Base-by-base conservation (phyloP, 1,284 basidiomycete species). In the Austroboletus rostrupii region DNA sequence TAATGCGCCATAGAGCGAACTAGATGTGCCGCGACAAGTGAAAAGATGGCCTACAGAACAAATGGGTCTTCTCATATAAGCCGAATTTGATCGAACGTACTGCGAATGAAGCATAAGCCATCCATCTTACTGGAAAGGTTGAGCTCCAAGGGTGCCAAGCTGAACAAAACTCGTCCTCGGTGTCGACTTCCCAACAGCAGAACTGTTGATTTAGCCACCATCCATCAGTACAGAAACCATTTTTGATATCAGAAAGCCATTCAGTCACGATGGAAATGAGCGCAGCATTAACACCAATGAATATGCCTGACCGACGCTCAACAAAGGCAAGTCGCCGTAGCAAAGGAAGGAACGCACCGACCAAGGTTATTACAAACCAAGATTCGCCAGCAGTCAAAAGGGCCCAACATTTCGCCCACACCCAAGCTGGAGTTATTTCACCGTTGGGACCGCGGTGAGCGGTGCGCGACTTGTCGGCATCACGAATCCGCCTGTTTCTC, bases 151-250 rank as follows among this genome's bases (percentile, higher is more conserved):
- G 78, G 58, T 87, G 83, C 97, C 97, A 99, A 45, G 94, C 93
- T 6, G 89, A 78, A 68, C 97, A 99, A 3, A 82, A 85, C 55
- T 86, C 85, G 54, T 87, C 89, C 43, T 87, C 85, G 12, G 81
- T 80, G 59, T 94, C 92, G 53, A 92, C 85, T 65, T 95, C 93
- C 90, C 92, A 94, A 67, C 97, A 99, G 71, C 97, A 99, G 68
- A 98, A 98, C 65, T 97, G 92, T 61, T 92, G 86, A 68, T 95
- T 97, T 50, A 99, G 70, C 96, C 97, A 99, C 97, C 97, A 99
- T 3, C 92, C 95, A 50, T 95, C 90, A 1, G 84, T 81, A 69
- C 97, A 99, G 66, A 97, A 96, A 0, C 97, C 97, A 74, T 94
- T 89, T 74, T 98, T 98, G 55, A 98, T 82, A 68, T 99, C 95